Evolutionary conservation across 2,329 filamentous ascomycete species (phyloP).

Genomic region (Beauveria bassiana): DNA sequence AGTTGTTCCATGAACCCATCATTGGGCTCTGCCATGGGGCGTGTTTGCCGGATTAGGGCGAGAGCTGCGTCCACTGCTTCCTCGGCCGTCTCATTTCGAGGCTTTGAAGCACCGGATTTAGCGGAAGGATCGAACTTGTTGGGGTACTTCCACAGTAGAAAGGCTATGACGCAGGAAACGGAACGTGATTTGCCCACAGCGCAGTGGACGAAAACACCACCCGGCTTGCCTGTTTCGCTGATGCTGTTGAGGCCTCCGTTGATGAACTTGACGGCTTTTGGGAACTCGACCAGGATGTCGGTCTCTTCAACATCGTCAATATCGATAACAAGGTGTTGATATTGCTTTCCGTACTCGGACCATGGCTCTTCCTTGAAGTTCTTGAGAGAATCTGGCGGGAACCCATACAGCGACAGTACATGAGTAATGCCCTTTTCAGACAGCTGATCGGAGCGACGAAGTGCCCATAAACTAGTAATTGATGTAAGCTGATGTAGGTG

Average conservation of each 20-base stretch:
- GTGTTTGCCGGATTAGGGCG: conserved; percentile 57
- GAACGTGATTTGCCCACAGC: conserved; percentile 96
- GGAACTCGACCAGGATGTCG: conserved; percentile 75
- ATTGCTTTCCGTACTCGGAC: conserved; percentile 46
- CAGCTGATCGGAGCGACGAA: conserved; percentile 65
- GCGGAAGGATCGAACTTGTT: conserved; percentile 39
- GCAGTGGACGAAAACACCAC: conserved; percentile 57
- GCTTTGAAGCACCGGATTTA: conserved; percentile 20
- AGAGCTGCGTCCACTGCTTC: conserved; percentile 56
- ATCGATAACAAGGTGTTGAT: conserved; percentile 69
- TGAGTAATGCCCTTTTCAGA: conserved; percentile 74
- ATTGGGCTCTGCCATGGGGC: conserved; percentile 82
- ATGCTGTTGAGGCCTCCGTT: conserved; percentile 53
- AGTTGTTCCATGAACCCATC: conserved; percentile 86
- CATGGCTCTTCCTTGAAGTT: conserved; percentile 42
- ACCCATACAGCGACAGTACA: conserved; percentile 72
- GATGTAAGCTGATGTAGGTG: not conserved
- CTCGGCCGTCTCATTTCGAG: conserved; percentile 28
- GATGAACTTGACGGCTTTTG: conserved; percentile 74
- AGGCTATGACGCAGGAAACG: conserved; percentile 75
- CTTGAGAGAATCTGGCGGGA: conserved; percentile 31
- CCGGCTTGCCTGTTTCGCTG: conserved; percentile 15
- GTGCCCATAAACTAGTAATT: conserved; percentile 61
- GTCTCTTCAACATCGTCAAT: conserved; percentile 88
- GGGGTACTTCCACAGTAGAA: conserved; percentile 64